Percentiles rank a stretch among this genome's conserved stretches.
Evolutionary conservation across 805 yeast species (phyloP).

Genomic region (Torulaspora delbrueckii): DNA sequence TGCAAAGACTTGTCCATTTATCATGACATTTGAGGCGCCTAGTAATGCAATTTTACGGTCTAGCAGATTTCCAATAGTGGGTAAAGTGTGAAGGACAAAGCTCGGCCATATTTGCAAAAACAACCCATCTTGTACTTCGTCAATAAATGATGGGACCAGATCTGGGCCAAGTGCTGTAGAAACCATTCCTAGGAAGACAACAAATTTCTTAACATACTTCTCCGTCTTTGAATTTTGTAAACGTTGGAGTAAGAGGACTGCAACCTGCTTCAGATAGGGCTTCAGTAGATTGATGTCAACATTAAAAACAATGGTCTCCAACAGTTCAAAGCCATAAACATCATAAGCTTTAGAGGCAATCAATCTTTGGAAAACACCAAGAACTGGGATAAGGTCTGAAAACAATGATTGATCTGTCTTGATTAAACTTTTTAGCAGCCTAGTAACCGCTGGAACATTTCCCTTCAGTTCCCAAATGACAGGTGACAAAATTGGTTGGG

Average conservation of each 20-base stretch:
- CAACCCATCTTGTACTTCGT: slow-evolving; percentile 61
- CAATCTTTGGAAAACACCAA: slow-evolving; percentile 95
- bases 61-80: slow-evolving; percentile 44
- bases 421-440: slow-evolving; percentile 68
- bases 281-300: slow-evolving; percentile 49
- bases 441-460: slow-evolving; percentile 86
- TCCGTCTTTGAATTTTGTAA: slow-evolving; percentile 79
- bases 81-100: slow-evolving; percentile 40
- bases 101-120: slow-evolving; percentile 47
- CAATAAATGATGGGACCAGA: slow-evolving; percentile 61
- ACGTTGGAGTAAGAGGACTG: slow-evolving; percentile 70
- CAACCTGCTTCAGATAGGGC: slow-evolving; percentile 63
- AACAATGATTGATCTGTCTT: slow-evolving; percentile 35
- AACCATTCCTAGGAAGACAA: slow-evolving; percentile 55
- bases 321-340: slow-evolving; percentile 73
- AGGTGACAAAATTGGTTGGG: slow-evolving; percentile 85
- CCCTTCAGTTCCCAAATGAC: slow-evolving; percentile 89
- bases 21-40: slow-evolving; percentile 46
- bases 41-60: slow-evolving; percentile 52
- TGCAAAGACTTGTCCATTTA: slow-evolving; percentile 32
- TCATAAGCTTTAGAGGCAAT: slow-evolving; percentile 83
- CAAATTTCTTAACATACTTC: slow-evolving; percentile 65
- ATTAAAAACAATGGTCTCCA: slow-evolving; percentile 60
- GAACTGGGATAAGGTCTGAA: slow-evolving; percentile 62
- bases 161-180: slow-evolving; percentile 44